Base-by-base conservation (phyloP, 495 filamentous ascomycete genomes). In the Penicillium herquei region DNA sequence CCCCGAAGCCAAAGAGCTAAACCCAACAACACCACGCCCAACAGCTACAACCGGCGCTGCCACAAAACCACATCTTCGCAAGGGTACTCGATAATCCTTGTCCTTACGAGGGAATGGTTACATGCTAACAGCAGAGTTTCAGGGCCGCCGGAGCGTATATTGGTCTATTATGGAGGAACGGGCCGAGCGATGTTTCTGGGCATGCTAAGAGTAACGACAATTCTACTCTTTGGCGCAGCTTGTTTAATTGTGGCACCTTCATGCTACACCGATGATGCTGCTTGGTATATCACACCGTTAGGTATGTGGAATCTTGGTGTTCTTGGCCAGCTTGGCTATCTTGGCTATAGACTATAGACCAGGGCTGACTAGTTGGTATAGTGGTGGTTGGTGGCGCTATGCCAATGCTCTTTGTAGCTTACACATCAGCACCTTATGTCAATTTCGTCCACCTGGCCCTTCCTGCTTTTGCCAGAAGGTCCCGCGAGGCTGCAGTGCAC, bases 151-250 rank as follows among this genome's bases (percentile, higher is more conserved):
- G 87, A 90, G 60, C 74, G 74, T 12, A 73, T 92, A 9, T 73
- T 89, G 53, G 78, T 93, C 56, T 92, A 88, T 62, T 83, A 90
- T 77, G 85, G 84, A 39, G 88, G 89, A 57, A 86, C 82, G 7
- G 77, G 75, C 14, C 78, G 81, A 56, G 85, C 79, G 13, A 81
- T 85, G 18, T 87, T 90, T 62, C 64, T 92, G 35, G 86, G 83
- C 18, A 79, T 76, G 54, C 55, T 91, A 51, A 89, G 91, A 63
- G 59, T 91, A 33, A 84, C 84, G 0, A 87, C 87, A 11, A 77
- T 96, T 45, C 83, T 91, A 60, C 66, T 89, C 52, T 87, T 88
- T 59, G 75, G 78, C 26, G 82, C 84, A 52, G 87, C 86, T 56
- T 73, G 73, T 59, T 51, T 87, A 32, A 60, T 89, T 34, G 73